These are phyloP conservation scores for Paecilomyces formosus DNA, from an alignment of 2,329 filamentous ascomycete genomes.

Conservation along the genomic window DNA sequence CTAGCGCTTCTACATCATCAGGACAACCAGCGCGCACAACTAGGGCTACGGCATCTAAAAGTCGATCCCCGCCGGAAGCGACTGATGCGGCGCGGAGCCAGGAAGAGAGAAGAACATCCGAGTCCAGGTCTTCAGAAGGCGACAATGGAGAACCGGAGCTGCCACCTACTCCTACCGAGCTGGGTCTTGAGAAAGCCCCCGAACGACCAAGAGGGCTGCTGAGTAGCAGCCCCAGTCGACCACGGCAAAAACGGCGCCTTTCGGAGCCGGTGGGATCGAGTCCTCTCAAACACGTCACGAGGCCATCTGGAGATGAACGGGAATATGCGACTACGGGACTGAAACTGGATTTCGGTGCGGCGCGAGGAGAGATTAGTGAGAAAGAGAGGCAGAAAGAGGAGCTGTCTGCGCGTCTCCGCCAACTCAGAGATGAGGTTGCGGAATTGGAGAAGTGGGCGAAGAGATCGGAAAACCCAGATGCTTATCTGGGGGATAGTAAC, in stretches of 20 bases:
- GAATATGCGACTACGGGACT: slow-evolving; percentile 3
- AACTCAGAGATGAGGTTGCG: slow-evolving; percentile 53
- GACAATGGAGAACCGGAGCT: slow-evolving; percentile 54
- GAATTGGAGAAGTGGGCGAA: slow-evolving; percentile 53
- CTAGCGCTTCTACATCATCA: slow-evolving; percentile 16
- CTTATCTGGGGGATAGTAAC: slow-evolving; percentile 23
- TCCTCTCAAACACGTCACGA: slow-evolving; percentile 19
- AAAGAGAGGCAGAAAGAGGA: slow-evolving; percentile 49
- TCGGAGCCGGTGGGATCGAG: slow-evolving; percentile 17
- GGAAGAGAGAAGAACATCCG: slow-evolving; percentile 11
- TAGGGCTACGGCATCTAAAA: slow-evolving; percentile 19
- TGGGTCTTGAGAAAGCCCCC: slow-evolving; percentile 28
- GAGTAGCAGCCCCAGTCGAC: slow-evolving; percentile 31
- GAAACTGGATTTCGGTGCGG: slow-evolving; percentile 5
- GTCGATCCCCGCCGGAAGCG: slow-evolving; percentile 24
- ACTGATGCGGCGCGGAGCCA: slow-evolving; percentile 20
- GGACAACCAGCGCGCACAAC: slow-evolving; percentile 1
- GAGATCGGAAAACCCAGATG: slow-evolving; percentile 38
- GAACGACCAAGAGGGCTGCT: slow-evolving; percentile 22
- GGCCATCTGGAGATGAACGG: slow-evolving; percentile 9
- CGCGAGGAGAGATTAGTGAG: slow-evolving; percentile 20
- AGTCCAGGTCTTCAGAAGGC: slow-evolving; percentile 15
- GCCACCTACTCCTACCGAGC: slow-evolving; percentile 42
- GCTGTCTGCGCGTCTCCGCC: slow-evolving; percentile 49
- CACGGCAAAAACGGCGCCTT: slow-evolving; percentile 17